phyloP scores from a whole-genome alignment of 1,284 basidiomycete species.

The Polyporus tsugae region DNA sequence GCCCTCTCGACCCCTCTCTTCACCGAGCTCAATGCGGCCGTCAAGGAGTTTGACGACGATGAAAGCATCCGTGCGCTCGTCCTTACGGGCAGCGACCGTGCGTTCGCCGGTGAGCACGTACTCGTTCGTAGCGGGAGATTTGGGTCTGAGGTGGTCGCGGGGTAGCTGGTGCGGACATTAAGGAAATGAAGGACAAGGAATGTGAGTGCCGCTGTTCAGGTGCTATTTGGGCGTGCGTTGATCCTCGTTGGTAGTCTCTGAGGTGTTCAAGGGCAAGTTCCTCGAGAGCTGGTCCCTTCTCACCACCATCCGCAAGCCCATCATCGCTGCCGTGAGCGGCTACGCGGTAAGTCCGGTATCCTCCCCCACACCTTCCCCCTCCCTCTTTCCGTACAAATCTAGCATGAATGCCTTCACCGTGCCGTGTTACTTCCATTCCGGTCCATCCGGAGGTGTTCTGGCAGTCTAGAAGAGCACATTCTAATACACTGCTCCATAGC shows the following conservation, averaged over 20 bases:
- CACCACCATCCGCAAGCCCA: constrained; percentile 85
- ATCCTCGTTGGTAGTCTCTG: constrained; percentile 62
- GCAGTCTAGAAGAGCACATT: too few relatives aligned
- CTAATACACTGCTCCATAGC: constrained; percentile 50
- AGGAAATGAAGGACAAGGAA: constrained; percentile 92
- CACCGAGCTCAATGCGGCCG: constrained; percentile 78
- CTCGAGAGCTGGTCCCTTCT: constrained; percentile 89
- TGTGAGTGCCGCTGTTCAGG: constrained; percentile 59
- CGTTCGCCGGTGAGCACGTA: constrained; percentile 83
- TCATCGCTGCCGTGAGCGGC: constrained; percentile 96
- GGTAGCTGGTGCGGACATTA: constrained; percentile 88
- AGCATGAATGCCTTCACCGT: not conserved
- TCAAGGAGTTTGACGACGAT: constrained; percentile 79
- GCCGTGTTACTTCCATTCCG: not conserved
- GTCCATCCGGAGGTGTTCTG: not conserved
- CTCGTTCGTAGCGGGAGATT: not conserved
- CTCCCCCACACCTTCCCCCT: not conserved
- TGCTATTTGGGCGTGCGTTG: not conserved
- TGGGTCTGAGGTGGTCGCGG: constrained; percentile 9
- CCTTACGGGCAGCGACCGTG: constrained; percentile 92
- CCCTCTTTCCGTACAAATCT: not conserved
- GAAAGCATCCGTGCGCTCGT: constrained; percentile 85
- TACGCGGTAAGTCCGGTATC: constrained; percentile 78
- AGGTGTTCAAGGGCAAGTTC: constrained; percentile 91
- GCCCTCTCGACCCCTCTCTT: constrained; percentile 88